Evolutionary conservation across 2,329 filamentous ascomycete genomes (phyloP).

Genomic region (Canariomyces notabilis): DNA sequence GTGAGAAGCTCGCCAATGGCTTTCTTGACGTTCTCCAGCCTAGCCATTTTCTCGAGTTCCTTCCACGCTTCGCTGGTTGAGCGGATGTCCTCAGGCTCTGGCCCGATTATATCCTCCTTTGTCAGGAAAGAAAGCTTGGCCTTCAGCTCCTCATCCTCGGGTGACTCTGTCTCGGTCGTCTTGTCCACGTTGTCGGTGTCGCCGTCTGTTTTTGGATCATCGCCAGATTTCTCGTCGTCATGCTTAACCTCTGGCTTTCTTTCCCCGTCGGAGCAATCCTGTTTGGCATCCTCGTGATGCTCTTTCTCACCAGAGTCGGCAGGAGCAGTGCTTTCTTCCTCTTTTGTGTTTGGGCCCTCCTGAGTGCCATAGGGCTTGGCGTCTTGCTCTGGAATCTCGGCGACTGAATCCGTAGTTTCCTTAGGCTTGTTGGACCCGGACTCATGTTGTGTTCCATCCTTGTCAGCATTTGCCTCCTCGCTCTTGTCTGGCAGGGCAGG

Average conservation of each 20-base stretch:
- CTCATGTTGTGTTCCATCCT: not conserved
- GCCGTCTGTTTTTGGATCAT: not conserved
- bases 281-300: not conserved
- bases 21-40: slow-evolving; percentile 50
- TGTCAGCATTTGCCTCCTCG: not conserved
- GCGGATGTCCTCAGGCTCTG: slow-evolving; percentile 45
- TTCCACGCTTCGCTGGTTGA: slow-evolving; percentile 45
- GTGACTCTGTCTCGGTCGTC: not conserved
- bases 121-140: slow-evolving; percentile 43
- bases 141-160: slow-evolving; percentile 18
- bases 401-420: too few relatives aligned
- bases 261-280: not conserved
- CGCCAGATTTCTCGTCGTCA: not conserved
- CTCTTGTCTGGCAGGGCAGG: not conserved
- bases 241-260: not conserved
- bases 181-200: not conserved
- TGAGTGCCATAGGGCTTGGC: too few relatives aligned
- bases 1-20: slow-evolving; percentile 45
- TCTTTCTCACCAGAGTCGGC: not conserved
- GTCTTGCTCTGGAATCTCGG: too few relatives aligned
- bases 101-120: slow-evolving; percentile 55
- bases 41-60: slow-evolving; percentile 48
- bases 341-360: too few relatives aligned
- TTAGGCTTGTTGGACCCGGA: too few relatives aligned
- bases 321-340: too few relatives aligned